Base-by-base conservation (phyloP, 495 filamentous ascomycete genomes). In the Eremomyces bilateralis region DNA sequence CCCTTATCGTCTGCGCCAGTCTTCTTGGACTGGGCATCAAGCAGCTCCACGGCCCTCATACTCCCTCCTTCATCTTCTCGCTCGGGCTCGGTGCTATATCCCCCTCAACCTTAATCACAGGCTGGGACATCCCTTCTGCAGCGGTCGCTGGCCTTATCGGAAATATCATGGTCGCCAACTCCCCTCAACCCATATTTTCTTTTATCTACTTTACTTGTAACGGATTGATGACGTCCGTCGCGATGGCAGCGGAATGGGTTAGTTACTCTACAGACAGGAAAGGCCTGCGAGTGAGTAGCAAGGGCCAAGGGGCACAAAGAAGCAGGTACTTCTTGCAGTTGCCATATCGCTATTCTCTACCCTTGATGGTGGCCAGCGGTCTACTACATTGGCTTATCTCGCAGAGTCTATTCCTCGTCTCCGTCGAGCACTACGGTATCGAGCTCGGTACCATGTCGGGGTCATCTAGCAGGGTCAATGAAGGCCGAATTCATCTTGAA, bases 381-480 rank as follows among this genome's bases (percentile, higher is more conserved):
- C 15, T 40, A 3, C 10, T 42, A 13, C 40, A 42, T 21, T 42
- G 40, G 40, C 20, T 42, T 10, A n/a, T 39, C 10, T 42, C 40
- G 2, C 36, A 42, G 18, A 39, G 36, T 21, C 1, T 39, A 3
- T 42, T 42, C 36, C 4, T 42, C 3, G 29, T 39, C 24, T n/a
- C n/a, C n/a, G n/a, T n/a, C n/a, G n/a, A n/a, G n/a, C n/a, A n/a
- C n/a, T n/a, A n/a, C n/a, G n/a, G n/a, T n/a, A n/a, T n/a, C n/a
- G n/a, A n/a, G n/a, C n/a, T n/a, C n/a, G n/a, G n/a, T n/a, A n/a
- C n/a, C n/a, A n/a, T n/a, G n/a, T n/a, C n/a, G n/a, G n/a, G n/a
- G n/a, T n/a, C n/a, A n/a, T n/a, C n/a, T n/a, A n/a, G n/a, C n/a
- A n/a, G n/a, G n/a, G n/a, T n/a, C n/a, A n/a, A n/a, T n/a, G n/a